Evolutionary conservation across 2,329 filamentous ascomycete genomes (phyloP), one percentile per base, ranked within the genome.

Genomic region (Meredithiella fracta): DNA sequence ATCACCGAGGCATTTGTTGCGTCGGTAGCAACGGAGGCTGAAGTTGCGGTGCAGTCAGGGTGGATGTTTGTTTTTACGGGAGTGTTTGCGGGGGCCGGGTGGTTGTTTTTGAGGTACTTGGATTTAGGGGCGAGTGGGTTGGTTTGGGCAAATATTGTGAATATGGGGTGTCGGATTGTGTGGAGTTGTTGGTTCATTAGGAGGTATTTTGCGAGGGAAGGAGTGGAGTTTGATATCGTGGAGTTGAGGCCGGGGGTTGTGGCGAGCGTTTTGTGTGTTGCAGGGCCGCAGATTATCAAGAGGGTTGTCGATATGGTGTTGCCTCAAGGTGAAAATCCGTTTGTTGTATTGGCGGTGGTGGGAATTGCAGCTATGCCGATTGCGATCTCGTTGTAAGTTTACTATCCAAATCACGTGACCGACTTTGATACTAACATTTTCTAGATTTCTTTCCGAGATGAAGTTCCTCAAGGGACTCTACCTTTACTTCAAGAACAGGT

Each of bases 1-100:
- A 79, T 97, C 22, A 80, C 85, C 1, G 92, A 98, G 69, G 87
- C 89, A 0, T 97, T 98, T 63, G 90, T 97, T 15, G 83, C 90
- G 0, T 88, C 87, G 1, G 86, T 94, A 1, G 90, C 91, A 0
- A 83, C 78, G 0, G 77, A 87, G 60, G 68, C 74, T 3, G 77
- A 97, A 61, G 78, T 98, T 2, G 80, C 87, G 60, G 68, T 66
- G 3, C 92, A 98, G 67, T 87, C 85, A 0, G 66, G 80, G 3
- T 92, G 83, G 81, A 97, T 98, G 91, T 77, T 78, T 3, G 74
- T 70, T 1, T 96, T 94, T 66, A 94, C 88, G 2, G 70, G 76
- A 6, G 77, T 78, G 1, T 97, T 96, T 67, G 86, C 80, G 0
- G 70, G 72, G 0, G 80, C 85, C 0, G 87, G 89, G 1, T 94